These are phyloP conservation scores for Cutaneotrichosporon spelunceum DNA, from an alignment of 1,284 basidiomycete species.

Conservation along the genomic window DNA sequence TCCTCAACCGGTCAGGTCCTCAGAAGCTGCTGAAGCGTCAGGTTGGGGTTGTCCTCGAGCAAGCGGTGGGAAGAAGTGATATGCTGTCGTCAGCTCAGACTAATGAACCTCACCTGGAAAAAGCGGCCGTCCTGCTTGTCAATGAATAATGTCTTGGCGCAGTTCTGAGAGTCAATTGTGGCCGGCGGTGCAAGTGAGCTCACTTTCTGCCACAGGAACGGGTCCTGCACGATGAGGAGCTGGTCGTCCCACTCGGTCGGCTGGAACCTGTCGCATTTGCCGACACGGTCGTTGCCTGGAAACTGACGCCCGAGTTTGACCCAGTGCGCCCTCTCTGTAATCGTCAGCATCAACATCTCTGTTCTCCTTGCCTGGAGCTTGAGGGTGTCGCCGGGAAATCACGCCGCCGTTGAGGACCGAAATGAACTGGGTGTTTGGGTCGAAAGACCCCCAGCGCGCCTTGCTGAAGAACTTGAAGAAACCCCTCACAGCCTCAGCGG, in stretches of 20 bases:
- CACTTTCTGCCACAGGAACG: conserved; percentile 51
- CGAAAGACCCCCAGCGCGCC: conserved; percentile 18
- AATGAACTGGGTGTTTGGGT: conserved; percentile 29
- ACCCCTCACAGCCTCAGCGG: conserved; percentile 36
- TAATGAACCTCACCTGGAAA: conserved; percentile 7
- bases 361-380: not conserved
- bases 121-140: conserved; percentile 7
- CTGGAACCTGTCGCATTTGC: conserved; percentile 36
- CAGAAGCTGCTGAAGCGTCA: not conserved
- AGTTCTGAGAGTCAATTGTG: conserved; percentile 25
- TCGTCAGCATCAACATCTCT: not conserved
- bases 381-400: not conserved
- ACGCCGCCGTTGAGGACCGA: conserved; percentile 43
- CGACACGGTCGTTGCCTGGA: conserved; percentile 24
- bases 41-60: not conserved
- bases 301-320: not conserved
- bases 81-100: not conserved
- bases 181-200: conserved; percentile 3
- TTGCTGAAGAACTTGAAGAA: conserved; percentile 41
- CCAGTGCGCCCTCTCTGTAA: not conserved
- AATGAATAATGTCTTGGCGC: conserved; percentile 20
- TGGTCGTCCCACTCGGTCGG: conserved; percentile 40
- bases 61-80: not conserved
- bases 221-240: conserved; percentile 48
- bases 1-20: not conserved